These are phyloP conservation scores for Holtermannia corniformis DNA, from an alignment of 768 basidiomycete species.

Conservation along the genomic window DNA sequence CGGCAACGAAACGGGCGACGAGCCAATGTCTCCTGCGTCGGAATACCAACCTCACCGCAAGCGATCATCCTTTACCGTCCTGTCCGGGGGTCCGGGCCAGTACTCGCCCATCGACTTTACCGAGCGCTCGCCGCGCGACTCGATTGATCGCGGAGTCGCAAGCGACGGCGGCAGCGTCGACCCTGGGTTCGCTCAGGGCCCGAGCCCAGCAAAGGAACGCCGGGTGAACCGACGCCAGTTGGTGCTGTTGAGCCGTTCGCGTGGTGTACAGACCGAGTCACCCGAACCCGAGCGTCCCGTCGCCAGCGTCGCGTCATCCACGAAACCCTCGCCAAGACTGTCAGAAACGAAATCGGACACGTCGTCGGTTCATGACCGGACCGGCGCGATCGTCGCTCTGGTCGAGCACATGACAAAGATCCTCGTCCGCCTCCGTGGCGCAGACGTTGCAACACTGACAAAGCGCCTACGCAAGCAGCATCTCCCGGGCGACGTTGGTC, in stretches of 20 bases:
- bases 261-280: constrained; percentile 61
- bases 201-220: constrained; percentile 19
- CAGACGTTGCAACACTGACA: constrained; percentile 78
- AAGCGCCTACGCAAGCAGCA: constrained; percentile 85
- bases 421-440: constrained; percentile 55
- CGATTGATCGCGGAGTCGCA: neutral
- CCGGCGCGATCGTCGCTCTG: constrained; percentile 33
- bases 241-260: constrained; percentile 54
- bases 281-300: constrained; percentile 14
- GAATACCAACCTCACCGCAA: constrained; percentile 29
- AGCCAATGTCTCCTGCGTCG: constrained; percentile 20
- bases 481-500: constrained; percentile 66
- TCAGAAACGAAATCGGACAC: constrained; percentile 50
- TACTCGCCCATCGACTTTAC: constrained; percentile 4
- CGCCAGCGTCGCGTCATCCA: neutral
- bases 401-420: constrained; percentile 52
- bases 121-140: neutral
- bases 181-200: constrained; percentile 4
- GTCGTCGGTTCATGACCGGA: constrained; percentile 54
- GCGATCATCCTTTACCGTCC: constrained; percentile 23
- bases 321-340: constrained; percentile 7
- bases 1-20: constrained; percentile 5
- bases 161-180: neutral
- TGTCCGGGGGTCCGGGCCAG: no score
- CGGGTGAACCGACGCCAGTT: constrained; percentile 33